These are phyloP conservation scores for Eragrostis tef DNA, from an alignment of 202 grass and related monocot genomes.

Conservation along the genomic window DNA sequence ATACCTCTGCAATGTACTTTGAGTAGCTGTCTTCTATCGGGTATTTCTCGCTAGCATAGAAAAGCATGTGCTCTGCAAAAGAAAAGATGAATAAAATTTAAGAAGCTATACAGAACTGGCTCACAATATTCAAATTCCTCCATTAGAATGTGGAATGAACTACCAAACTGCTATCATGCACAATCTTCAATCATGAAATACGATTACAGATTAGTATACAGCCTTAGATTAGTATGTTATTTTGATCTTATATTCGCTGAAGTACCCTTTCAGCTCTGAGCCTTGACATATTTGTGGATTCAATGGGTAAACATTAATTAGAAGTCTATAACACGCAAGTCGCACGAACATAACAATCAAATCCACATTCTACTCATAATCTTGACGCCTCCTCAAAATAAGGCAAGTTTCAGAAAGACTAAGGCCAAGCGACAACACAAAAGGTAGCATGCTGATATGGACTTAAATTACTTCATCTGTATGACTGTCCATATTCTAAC, in stretches of 20 bases:
- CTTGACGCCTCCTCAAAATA: neutral
- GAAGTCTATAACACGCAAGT: neutral
- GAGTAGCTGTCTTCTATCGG: conserved; percentile 85
- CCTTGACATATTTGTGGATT: conserved; percentile 13
- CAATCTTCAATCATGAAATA: conserved; percentile 8
- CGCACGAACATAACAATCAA: neutral
- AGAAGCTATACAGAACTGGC: conserved; percentile 18
- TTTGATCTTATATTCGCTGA: neutral
- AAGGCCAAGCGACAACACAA: neutral
- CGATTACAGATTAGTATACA: neutral
- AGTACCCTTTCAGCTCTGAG: neutral
- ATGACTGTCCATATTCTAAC: neutral
- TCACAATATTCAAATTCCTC: conserved; percentile 34
- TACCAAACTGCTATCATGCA: neutral
- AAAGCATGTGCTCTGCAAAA: conserved; percentile 95
- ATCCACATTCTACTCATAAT: neutral
- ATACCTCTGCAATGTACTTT: conserved; percentile 92
- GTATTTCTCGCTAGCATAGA: conserved; percentile 96
- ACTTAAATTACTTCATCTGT: neutral
- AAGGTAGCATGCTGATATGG: neutral
- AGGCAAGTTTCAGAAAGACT: neutral
- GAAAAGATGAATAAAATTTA: conserved; percentile 22
- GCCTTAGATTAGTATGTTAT: neutral
- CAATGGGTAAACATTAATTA: neutral
- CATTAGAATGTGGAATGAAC: neutral